A percentile compares a stretch with the other conserved stretches of the same genome.
Evolutionary conservation across 768 basidiomycete species (phyloP).

Genomic region (Leccinum boreale): DNA sequence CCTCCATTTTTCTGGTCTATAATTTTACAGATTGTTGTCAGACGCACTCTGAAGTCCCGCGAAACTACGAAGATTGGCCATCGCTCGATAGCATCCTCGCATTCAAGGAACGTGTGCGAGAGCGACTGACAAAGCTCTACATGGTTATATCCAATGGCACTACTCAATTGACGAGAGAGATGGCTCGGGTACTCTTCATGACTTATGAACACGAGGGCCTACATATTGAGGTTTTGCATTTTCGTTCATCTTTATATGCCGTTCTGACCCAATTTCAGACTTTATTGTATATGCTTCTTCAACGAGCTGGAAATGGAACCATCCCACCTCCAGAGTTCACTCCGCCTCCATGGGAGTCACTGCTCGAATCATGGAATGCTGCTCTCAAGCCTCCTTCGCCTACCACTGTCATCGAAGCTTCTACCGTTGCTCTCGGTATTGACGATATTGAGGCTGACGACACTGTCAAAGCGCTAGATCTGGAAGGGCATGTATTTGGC

Average conservation of each 20-base stretch:
- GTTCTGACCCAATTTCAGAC: constrained; percentile 44
- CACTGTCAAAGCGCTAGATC: constrained; percentile 32
- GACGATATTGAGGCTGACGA: constrained; percentile 81
- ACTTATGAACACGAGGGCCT: constrained; percentile 87
- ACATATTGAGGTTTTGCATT: constrained; percentile 64
- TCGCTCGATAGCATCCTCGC: constrained; percentile 60
- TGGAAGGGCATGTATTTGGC: constrained; percentile 69
- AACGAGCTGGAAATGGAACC: constrained; percentile 74
- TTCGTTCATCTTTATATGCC: background rate
- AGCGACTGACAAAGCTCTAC: constrained; percentile 71
- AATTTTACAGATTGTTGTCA: constrained; percentile 30
- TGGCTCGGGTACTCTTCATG: constrained; percentile 85
- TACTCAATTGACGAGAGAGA: constrained; percentile 52
- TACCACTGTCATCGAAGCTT: constrained; percentile 58
- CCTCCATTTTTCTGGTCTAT: background rate
- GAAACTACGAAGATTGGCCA: constrained; percentile 84
- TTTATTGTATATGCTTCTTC: constrained; percentile 90
- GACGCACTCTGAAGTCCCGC: constrained; percentile 88
- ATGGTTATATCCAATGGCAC: constrained; percentile 57
- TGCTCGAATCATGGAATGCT: constrained; percentile 46
- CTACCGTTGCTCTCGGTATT: constrained; percentile 67
- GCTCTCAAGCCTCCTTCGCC: constrained; percentile 40
- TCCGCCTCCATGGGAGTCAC: constrained; percentile 64
- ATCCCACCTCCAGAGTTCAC: constrained; percentile 75
- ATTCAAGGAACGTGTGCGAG: constrained; percentile 76